Percentiles rank a stretch among this genome's conserved stretches.
These are phyloP conservation scores for Quercus parvula DNA, from an alignment of 306 rosid genomes.

Conservation along the genomic window DNA sequence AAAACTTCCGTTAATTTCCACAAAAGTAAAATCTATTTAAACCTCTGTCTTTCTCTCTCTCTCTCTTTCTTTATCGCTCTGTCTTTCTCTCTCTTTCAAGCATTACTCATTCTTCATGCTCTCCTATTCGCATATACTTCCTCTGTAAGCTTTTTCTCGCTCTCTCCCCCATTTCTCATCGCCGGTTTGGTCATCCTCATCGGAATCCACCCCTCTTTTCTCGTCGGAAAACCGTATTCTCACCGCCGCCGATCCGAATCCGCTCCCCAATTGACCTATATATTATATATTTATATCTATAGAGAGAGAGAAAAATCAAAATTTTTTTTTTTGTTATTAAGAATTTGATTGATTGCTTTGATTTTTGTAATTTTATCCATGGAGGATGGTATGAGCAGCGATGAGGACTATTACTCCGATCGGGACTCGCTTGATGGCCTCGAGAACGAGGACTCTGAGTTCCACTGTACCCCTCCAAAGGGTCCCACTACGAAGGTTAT, in stretches of 20 bases:
- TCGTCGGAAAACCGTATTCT: neutral
- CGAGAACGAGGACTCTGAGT: slow-evolving; percentile 53
- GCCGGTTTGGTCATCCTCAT: slow-evolving; percentile 19
- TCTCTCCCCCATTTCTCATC: neutral
- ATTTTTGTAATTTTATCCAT: slow-evolving; percentile 15
- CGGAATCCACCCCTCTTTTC: slow-evolving; percentile 15
- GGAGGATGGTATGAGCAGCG: slow-evolving; percentile 58
- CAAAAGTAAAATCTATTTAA: slow-evolving; percentile 2
- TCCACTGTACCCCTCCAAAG: slow-evolving; percentile 41
- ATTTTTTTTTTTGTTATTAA: neutral
- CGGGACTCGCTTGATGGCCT: slow-evolving; percentile 51
- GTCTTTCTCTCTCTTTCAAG: neutral
- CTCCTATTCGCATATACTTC: neutral
- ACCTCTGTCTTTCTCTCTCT: neutral
- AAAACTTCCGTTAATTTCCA: neutral
- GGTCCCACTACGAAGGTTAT: slow-evolving; percentile 67
- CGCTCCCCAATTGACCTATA: neutral
- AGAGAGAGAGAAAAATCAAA: too few species aligned
- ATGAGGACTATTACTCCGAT: slow-evolving; percentile 67
- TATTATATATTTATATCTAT: neutral
- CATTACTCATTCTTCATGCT: neutral
- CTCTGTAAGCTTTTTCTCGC: neutral
- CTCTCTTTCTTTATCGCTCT: neutral
- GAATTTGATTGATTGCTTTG: neutral
- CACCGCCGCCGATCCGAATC: slow-evolving; percentile 4